Evolutionary conservation across 768 basidiomycete species (phyloP), one percentile per base, ranked within the genome.

Genomic region (Multifurca ochricompacta): DNA sequence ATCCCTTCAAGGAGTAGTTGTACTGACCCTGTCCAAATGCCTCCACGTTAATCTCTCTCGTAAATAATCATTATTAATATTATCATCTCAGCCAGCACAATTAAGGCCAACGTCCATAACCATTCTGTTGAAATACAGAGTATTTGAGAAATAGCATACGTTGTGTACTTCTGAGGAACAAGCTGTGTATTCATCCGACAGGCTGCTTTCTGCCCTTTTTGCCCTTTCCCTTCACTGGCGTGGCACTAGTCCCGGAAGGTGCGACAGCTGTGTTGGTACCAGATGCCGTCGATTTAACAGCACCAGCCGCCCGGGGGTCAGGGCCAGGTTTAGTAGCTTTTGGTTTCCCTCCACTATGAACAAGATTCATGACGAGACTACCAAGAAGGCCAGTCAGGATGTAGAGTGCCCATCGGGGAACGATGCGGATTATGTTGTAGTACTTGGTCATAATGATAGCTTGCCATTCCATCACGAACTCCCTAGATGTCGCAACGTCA

Each of bases 1-100:
- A 94, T 69, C 94, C 94, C 2, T 94, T 81, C 71, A 85, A 86
- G 65, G 94, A 96, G 69, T 74, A 54, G 47, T 37, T n/a, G 21
- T 30, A 10, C 13, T 46, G 5, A n/a, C 18, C 25, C 34, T 31
- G 21, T 18, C 23, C 32, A 30, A 4, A 25, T 5, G 32, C 14
- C 25, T 23, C 23, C 35, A 23, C 25, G 28, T 44, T 34, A 25
- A 56, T 36, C 16, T 31, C 23, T 49, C 19, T 14, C 25, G 25
- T 6, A 47, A 18, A 6, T 37, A 37, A 5, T 36, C 35, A 25
- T 25, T 4, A 25, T 3, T 21, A 44, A 25, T 36, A 36, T 32
- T 27, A 32, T 50, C 14, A 45, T 36, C 13, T 6, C 6, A 23
- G 28, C 23, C 35, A 14, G 43, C 43, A 30, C 10, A 4, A 16